Conservation (phyloP, 2,329 filamentous ascomycete genomes). For the Escovopsis sp. region DNA sequence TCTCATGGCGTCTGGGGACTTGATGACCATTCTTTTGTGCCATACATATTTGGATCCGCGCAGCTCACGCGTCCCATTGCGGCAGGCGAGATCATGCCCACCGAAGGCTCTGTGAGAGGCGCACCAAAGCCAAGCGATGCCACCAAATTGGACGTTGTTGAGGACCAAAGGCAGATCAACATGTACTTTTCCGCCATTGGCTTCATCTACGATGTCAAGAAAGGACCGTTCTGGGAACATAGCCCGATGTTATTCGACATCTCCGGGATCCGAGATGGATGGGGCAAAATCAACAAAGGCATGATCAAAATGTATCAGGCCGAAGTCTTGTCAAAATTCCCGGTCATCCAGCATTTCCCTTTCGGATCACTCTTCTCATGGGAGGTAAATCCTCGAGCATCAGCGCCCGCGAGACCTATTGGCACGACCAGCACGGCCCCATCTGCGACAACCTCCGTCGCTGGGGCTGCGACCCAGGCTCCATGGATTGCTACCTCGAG, state of each 20-base stretch:
- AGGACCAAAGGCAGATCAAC: slow-evolving; percentile 50
- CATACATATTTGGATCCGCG: slow-evolving; percentile 90
- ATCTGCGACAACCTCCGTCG: background rate
- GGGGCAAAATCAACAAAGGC: slow-evolving; percentile 98
- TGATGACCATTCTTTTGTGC: slow-evolving; percentile 90
- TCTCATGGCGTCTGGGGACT: slow-evolving; percentile 97
- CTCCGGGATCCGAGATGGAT: slow-evolving; percentile 79
- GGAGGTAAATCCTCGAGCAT: slow-evolving; percentile 51
- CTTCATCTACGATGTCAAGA: slow-evolving; percentile 97
- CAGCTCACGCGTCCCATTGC: slow-evolving; percentile 68
- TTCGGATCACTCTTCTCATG: slow-evolving; percentile 72
- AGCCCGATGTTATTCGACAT: slow-evolving; percentile 91
- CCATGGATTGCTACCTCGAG: background rate
- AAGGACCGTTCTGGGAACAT: slow-evolving; percentile 92
- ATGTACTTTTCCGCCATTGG: slow-evolving; percentile 94
- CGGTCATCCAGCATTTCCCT: slow-evolving; percentile 91
- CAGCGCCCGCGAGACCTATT: background rate
- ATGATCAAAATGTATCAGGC: slow-evolving; percentile 99
- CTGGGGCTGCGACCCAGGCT: background rate
- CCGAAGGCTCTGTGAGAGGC: slow-evolving; percentile 60
- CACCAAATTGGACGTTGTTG: slow-evolving; percentile 47
- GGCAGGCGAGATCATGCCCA: slow-evolving; percentile 46
- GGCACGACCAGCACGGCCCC: background rate
- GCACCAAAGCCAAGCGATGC: slow-evolving; percentile 61
- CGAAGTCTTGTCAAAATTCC: slow-evolving; percentile 91